phyloP scores from a whole-genome alignment of 805 yeast genomes.

The Ogataea haglerorum region DNA sequence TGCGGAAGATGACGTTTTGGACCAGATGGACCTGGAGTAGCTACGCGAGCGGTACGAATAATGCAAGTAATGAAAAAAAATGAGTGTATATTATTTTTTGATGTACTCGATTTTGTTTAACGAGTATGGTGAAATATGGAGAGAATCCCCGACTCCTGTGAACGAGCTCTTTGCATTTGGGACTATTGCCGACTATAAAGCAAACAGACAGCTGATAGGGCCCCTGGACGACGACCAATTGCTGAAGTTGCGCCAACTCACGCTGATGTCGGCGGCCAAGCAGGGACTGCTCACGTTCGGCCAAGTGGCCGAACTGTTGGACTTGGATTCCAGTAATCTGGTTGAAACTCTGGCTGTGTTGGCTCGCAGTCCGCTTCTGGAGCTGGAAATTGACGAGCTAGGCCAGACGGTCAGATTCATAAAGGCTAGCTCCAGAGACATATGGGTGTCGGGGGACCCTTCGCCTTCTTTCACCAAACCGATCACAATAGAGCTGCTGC shows the following conservation, averaged over 20 bases:
- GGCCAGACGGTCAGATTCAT: constrained; percentile 5
- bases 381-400: constrained; percentile 20
- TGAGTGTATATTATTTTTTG: too few species aligned
- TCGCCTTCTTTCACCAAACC: constrained; percentile 3
- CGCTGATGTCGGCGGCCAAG: constrained; percentile 16
- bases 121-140: constrained; percentile 16
- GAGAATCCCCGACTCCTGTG: constrained; percentile 7
- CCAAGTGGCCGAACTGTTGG: background rate
- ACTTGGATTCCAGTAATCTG: background rate
- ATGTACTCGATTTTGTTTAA: constrained; percentile 10
- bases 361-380: constrained; percentile 14
- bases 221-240: constrained; percentile 12
- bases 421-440: constrained; percentile 15
- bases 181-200: constrained; percentile 16
- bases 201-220: constrained; percentile 1
- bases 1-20: constrained; percentile 25
- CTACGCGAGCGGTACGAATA: background rate
- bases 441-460: constrained; percentile 15
- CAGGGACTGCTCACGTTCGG: constrained; percentile 5
- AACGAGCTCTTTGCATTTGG: constrained; percentile 30
- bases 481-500: background rate
- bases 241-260: constrained; percentile 21
- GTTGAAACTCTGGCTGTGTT: constrained; percentile 12
- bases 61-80: background rate
- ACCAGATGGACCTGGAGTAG: constrained; percentile 10